These are phyloP conservation scores for Fusarium poae DNA, from an alignment of 2,329 filamentous ascomycete species.

Conservation along the genomic window DNA sequence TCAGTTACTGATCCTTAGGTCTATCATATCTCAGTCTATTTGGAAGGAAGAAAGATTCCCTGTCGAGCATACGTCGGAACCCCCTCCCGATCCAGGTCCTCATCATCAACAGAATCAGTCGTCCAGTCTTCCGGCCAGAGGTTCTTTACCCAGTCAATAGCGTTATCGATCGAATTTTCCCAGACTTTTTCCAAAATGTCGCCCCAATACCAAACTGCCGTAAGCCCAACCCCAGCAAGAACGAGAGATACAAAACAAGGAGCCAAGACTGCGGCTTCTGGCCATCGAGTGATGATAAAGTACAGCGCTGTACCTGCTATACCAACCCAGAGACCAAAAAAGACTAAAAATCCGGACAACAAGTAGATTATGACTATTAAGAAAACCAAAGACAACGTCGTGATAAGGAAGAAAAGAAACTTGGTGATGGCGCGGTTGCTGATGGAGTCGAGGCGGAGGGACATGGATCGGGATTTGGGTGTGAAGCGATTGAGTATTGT, in stretches of 20 bases:
- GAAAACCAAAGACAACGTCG: conserved; percentile 4
- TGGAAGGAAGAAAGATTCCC: conserved; percentile 17
- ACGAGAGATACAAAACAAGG: conserved; percentile 46
- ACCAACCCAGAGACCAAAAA: conserved; percentile 41
- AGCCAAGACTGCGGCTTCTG: conserved; percentile 43
- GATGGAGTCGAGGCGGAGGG: conserved; percentile 45
- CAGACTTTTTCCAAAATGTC: background rate
- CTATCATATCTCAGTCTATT: background rate
- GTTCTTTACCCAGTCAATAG: background rate
- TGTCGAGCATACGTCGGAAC: conserved; percentile 52
- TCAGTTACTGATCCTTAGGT: no score
- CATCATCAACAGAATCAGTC: conserved; percentile 31
- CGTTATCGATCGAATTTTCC: background rate
- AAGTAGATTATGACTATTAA: background rate
- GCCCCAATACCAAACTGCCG: conserved; percentile 22
- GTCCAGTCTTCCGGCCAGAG: conserved; percentile 21
- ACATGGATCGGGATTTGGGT: conserved; percentile 36
- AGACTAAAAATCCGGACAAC: conserved; percentile 2
- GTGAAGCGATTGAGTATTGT: conserved; percentile 49
- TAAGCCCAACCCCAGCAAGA: conserved; percentile 23
- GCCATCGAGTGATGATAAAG: conserved; percentile 50
- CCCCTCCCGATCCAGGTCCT: conserved; percentile 28
- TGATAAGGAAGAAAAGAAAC: conserved; percentile 19
- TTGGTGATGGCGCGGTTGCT: conserved; percentile 48
- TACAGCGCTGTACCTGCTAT: conserved; percentile 41